phyloP scores from a whole-genome alignment of 106 monocot species.

The Hemerocallis citrina region DNA sequence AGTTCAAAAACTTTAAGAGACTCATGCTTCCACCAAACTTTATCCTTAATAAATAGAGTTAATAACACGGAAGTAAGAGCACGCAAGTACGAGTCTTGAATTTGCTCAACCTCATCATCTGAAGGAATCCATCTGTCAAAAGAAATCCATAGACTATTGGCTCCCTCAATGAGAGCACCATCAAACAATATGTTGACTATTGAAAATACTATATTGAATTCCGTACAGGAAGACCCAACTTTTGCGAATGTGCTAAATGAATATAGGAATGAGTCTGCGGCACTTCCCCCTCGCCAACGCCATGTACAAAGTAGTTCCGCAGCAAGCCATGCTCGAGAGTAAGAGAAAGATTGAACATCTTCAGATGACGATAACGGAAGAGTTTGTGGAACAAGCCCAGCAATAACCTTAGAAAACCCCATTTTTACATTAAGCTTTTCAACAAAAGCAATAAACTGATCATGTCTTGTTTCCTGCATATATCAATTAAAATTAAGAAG shows the following conservation, averaged over 20 bases:
- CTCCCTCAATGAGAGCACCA: slow-evolving; percentile 39
- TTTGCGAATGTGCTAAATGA: slow-evolving; percentile 49
- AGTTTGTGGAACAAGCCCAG: slow-evolving; percentile 26
- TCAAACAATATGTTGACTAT: slow-evolving; percentile 54
- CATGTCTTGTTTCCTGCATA: slow-evolving; percentile 52
- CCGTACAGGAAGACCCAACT: slow-evolving; percentile 10
- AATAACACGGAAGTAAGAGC: slow-evolving; percentile 57
- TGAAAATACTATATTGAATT: slow-evolving; percentile 22
- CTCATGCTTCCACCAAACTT: slow-evolving; percentile 42
- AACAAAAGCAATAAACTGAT: slow-evolving; percentile 60
- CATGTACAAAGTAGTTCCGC: slow-evolving; percentile 88
- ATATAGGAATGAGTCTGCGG: slow-evolving; percentile 47
- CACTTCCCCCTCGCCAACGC: slow-evolving; percentile 63
- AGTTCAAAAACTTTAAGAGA: slow-evolving; percentile 45
- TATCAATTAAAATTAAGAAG: background rate
- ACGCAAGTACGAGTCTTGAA: slow-evolving; percentile 59
- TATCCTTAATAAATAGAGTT: slow-evolving; percentile 37
- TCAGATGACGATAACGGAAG: background rate
- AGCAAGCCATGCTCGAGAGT: slow-evolving; percentile 80
- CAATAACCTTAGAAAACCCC: slow-evolving; percentile 57
- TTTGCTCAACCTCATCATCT: slow-evolving; percentile 60
- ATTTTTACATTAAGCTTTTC: slow-evolving; percentile 55
- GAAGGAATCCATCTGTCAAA: slow-evolving; percentile 61
- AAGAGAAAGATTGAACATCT: slow-evolving; percentile 9
- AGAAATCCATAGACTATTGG: slow-evolving; percentile 26